Percentiles rank a stretch among this genome's conserved stretches.
Conservation (phyloP, 2,329 filamentous ascomycete species). For the Fusarium nanum region DNA sequence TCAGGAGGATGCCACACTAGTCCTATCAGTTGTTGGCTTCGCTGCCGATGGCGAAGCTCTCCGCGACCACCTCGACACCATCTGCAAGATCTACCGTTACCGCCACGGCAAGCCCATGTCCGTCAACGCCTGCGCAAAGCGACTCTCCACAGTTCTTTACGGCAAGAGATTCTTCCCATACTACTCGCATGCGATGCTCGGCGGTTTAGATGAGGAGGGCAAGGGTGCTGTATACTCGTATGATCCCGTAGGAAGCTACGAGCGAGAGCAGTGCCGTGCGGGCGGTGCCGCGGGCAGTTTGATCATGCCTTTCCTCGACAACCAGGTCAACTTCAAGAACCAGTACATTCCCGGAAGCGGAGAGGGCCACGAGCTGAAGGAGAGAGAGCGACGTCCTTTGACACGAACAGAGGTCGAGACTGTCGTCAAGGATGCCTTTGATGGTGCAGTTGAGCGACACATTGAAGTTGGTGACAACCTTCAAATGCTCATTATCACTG, state of each 20-base stretch:
- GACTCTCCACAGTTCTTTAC: slow-evolving; percentile 95
- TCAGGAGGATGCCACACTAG: slow-evolving; percentile 85
- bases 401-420: slow-evolving; percentile 80
- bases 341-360: slow-evolving; percentile 92
- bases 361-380: slow-evolving; percentile 81
- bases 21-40: slow-evolving; percentile 95
- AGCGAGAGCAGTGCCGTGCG: slow-evolving; percentile 94
- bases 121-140: slow-evolving; percentile 93
- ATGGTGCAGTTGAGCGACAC: slow-evolving; percentile 96
- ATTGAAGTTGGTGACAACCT: slow-evolving; percentile 98
- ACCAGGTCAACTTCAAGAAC: slow-evolving; percentile 99
- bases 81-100: slow-evolving; percentile 99
- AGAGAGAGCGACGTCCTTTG: slow-evolving; percentile 77
- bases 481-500: slow-evolving; percentile 94
- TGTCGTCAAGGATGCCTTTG: slow-evolving; percentile 96
- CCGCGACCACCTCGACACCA: slow-evolving; percentile 90
- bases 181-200: slow-evolving; percentile 95
- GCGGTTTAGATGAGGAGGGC: slow-evolving; percentile 93
- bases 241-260: slow-evolving; percentile 97
- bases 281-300: slow-evolving; percentile 91
- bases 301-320: slow-evolving; percentile 99
- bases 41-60: slow-evolving; percentile 94
- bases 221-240: slow-evolving; percentile 96
- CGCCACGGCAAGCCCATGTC: slow-evolving; percentile 97
- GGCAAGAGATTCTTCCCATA: slow-evolving; percentile 99